These are phyloP conservation scores for Gossypium stocksii DNA, from an alignment of 345 rosid species.

Conservation along the genomic window DNA sequence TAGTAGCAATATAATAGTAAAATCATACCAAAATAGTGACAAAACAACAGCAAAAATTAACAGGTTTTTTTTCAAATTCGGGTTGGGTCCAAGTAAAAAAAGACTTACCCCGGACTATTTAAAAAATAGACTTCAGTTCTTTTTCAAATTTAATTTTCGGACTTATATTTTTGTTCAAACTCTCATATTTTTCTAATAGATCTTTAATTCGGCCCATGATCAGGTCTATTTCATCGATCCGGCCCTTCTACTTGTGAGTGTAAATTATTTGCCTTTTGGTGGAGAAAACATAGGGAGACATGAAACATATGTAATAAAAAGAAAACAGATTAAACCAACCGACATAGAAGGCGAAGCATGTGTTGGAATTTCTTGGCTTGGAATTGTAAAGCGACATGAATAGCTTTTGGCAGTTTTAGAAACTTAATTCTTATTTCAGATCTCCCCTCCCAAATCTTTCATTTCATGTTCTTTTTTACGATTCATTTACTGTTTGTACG, in stretches of 20 bases:
- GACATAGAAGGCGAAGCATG: constrained; percentile 53
- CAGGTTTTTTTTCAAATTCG: too few relatives aligned
- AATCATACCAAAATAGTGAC: too few relatives aligned
- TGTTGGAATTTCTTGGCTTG: constrained; percentile 42
- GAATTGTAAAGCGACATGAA: constrained; percentile 52
- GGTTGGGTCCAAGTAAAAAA: too few relatives aligned
- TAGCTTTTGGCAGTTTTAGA: constrained; percentile 36
- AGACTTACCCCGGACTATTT: too few relatives aligned
- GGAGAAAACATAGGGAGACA: too few relatives aligned
- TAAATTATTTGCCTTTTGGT: too few relatives aligned
- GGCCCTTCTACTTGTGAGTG: too few relatives aligned
- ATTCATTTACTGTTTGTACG: constrained; percentile 19
- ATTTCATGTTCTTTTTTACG: too few relatives aligned
- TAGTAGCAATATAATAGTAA: too few relatives aligned
- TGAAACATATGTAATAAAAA: constrained; percentile 28
- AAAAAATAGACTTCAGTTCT: rapidly evolving
- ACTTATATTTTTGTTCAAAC: rapidly evolving
- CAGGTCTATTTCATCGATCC: too few relatives aligned
- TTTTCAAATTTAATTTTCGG: too few relatives aligned
- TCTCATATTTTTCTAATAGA: rapidly evolving
- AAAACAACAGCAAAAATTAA: too few relatives aligned
- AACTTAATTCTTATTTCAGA: neutral
- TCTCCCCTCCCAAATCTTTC: neutral
- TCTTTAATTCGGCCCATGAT: rapidly evolving
- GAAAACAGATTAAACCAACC: constrained; percentile 51